Evolutionary conservation across 2,329 filamentous ascomycete genomes (phyloP).

Genomic region (Gliomastix tumulicola): DNA sequence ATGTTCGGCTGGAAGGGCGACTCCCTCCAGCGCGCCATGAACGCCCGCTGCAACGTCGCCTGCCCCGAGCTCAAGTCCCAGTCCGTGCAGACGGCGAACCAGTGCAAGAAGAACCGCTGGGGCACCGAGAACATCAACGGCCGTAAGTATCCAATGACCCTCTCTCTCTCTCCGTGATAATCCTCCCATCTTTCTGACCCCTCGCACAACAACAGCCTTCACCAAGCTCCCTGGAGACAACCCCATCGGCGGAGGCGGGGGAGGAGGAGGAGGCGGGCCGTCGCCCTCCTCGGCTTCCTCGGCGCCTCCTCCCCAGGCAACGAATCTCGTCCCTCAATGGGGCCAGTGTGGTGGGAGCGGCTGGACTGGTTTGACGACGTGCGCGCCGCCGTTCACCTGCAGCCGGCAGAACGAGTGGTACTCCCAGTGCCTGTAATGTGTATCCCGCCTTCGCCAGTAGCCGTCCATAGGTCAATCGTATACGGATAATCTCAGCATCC

Average conservation of each 20-base stretch:
- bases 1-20: constrained; percentile 67
- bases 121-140: constrained; percentile 21
- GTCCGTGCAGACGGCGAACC: constrained; percentile 19
- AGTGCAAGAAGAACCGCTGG: constrained; percentile 19
- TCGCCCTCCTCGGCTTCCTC: too few species aligned
- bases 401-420: constrained; percentile 6
- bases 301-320: too few species aligned
- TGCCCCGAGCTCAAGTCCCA: constrained; percentile 22
- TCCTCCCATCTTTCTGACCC: neutral
- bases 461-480: too few species aligned
- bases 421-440: constrained; percentile 7
- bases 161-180: too few species aligned
- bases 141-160: too few species aligned
- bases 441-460: too few species aligned
- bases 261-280: too few species aligned
- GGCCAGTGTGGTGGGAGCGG: constrained; percentile 7
- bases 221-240: neutral
- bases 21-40: constrained; percentile 63
- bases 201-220: neutral
- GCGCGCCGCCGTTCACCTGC: constrained; percentile 5
- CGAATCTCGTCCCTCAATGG: too few species aligned
- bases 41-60: constrained; percentile 21
- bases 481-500: too few species aligned
- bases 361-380: constrained; percentile 4
- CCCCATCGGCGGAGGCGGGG: too few species aligned